Conservation (phyloP, 208 protist genomes). For the Trypanosomatidae sp. region DNA sequence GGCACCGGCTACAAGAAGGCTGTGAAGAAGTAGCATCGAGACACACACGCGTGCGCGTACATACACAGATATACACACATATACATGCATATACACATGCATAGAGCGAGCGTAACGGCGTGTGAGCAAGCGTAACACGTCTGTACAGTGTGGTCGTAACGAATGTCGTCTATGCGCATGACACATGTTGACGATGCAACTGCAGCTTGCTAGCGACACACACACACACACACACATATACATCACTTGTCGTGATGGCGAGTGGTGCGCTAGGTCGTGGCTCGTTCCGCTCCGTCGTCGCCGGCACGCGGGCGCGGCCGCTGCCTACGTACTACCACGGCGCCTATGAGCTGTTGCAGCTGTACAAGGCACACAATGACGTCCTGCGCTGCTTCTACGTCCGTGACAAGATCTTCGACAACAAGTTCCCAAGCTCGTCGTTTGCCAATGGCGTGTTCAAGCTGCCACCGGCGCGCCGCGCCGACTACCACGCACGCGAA, state of each 20-base stretch:
- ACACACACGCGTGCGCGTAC: no score
- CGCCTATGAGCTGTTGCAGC: conserved; percentile 67
- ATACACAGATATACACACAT: no score
- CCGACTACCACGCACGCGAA: conserved; percentile 62
- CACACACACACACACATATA: background rate
- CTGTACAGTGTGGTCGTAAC: background rate
- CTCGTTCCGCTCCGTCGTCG: conserved; percentile 71
- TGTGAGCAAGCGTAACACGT: no score
- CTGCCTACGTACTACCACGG: conserved; percentile 61
- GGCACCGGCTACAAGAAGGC: conserved; percentile 62
- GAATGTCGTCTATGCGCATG: no score
- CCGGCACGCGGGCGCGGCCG: conserved; percentile 21
- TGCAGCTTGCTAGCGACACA: background rate
- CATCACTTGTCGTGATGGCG: conserved; percentile 23
- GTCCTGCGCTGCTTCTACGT: conserved; percentile 65
- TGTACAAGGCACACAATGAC: conserved; percentile 55
- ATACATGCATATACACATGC: no score
- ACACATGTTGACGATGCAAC: no score
- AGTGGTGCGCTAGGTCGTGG: conserved; percentile 70
- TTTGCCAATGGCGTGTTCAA: conserved; percentile 83
- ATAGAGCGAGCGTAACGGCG: no score
- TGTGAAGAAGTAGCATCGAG: conserved; percentile 80
- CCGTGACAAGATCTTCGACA: conserved; percentile 83
- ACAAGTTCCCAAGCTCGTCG: conserved; percentile 67
- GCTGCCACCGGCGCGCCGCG: conserved; percentile 62